Conservation (phyloP, 768 basidiomycete species). For the Termitomyces sp. region DNA sequence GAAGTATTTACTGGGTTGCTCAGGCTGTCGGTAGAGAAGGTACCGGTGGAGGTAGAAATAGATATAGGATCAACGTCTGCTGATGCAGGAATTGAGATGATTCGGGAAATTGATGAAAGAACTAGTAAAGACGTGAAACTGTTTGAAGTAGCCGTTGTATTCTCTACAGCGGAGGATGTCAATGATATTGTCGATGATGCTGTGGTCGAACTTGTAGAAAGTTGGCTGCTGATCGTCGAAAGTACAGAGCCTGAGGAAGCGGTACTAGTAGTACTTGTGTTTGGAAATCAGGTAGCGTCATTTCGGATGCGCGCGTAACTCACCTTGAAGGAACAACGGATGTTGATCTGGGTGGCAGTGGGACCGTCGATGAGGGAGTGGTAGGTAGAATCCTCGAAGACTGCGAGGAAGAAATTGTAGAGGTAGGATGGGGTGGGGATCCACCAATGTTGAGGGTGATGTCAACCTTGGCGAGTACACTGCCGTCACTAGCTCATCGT, state of each 20-base stretch:
- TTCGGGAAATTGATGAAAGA: neutral
- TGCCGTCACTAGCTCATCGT: neutral
- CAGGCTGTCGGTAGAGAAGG: neutral
- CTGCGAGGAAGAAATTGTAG: neutral
- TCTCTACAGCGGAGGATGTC: neutral
- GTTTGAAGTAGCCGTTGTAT: neutral
- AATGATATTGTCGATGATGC: neutral
- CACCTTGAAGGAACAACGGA: neutral
- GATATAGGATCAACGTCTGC: neutral
- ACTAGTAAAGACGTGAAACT: neutral
- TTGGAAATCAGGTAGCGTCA: neutral
- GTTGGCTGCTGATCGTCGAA: neutral
- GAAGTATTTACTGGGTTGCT: neutral
- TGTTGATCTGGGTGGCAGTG: neutral
- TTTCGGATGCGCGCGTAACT: neutral
- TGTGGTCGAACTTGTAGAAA: neutral
- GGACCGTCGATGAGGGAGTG: neutral
- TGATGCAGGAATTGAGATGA: neutral
- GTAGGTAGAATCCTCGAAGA: neutral
- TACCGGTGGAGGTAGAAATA: neutral
- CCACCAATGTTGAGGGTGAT: neutral
- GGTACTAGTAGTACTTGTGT: neutral
- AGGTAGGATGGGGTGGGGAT: neutral
- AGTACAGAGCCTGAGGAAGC: neutral
- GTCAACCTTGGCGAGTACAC: neutral